phyloP scores from a whole-genome alignment of 441 rosid species.

The Gossypium davidsonii region DNA sequence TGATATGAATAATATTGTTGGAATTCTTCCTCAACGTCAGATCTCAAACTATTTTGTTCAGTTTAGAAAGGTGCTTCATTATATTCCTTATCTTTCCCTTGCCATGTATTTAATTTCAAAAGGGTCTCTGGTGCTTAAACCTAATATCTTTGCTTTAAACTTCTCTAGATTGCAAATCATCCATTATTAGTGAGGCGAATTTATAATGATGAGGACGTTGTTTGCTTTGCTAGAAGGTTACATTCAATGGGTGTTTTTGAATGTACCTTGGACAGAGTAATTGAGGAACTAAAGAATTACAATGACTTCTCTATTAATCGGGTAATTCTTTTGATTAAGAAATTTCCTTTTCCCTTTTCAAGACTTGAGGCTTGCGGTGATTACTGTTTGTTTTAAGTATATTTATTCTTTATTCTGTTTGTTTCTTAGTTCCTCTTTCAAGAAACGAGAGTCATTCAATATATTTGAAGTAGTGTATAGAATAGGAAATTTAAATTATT shows the following conservation, averaged over 20 bases:
- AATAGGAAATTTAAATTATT: background rate
- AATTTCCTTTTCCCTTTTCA: background rate
- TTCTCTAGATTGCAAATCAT: conserved; percentile 86
- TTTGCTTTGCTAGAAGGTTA: conserved; percentile 60
- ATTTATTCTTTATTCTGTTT: background rate
- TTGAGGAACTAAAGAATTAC: conserved; percentile 74
- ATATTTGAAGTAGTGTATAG: background rate
- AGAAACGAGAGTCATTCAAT: background rate
- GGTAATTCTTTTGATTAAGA: conserved; percentile 37
- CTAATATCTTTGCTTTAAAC: conserved; percentile 5
- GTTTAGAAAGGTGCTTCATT: conserved; percentile 68
- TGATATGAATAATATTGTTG: conserved; percentile 37
- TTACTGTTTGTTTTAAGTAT: background rate
- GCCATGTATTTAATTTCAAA: background rate
- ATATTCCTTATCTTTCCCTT: background rate
- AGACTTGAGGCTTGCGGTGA: background rate
- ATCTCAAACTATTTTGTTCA: conserved; percentile 89
- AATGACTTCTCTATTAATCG: conserved; percentile 84
- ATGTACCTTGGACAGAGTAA: conserved; percentile 77
- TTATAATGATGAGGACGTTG: conserved; percentile 69
- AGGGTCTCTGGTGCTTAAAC: conserved; percentile 2
- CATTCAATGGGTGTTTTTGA: conserved; percentile 83
- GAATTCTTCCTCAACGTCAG: conserved; percentile 72
- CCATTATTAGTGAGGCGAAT: conserved; percentile 87
- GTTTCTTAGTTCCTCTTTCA: background rate